Percentiles rank a stretch among this genome's conserved stretches.
phyloP scores from a whole-genome alignment of 805 yeast species.

The Starmerella asiatica region DNA sequence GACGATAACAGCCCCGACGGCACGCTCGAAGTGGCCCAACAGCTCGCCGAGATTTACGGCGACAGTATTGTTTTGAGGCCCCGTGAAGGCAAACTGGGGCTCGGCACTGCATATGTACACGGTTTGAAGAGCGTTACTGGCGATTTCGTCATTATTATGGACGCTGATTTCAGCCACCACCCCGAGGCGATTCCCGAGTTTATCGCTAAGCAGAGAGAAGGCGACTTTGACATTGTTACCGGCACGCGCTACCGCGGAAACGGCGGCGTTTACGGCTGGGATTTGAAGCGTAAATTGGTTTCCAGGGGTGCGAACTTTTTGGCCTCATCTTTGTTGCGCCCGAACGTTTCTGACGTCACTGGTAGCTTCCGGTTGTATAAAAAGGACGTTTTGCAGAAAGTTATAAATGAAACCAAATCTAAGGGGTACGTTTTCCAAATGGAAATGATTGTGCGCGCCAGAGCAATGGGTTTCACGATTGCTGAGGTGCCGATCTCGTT shows the following conservation, averaged over 20 bases:
- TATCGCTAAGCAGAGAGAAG: constrained; percentile 43
- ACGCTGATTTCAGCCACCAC: constrained; percentile 65
- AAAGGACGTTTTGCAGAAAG: constrained; percentile 50
- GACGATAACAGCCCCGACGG: constrained; percentile 77
- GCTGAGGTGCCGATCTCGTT: constrained; percentile 71
- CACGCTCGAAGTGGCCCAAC: constrained; percentile 41
- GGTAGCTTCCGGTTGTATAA: constrained; percentile 67
- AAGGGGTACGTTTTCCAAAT: constrained; percentile 77
- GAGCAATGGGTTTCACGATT: constrained; percentile 55
- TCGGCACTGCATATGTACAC: constrained; percentile 71
- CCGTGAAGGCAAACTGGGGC: constrained; percentile 63
- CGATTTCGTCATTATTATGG: constrained; percentile 66
- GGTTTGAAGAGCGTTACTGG: constrained; percentile 62
- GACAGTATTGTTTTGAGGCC: constrained; percentile 53
- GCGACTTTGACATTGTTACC: constrained; percentile 32
- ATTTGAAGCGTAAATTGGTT: constrained; percentile 60
- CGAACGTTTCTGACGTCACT: constrained; percentile 59
- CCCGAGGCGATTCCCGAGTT: constrained; percentile 69
- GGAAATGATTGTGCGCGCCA: constrained; percentile 80
- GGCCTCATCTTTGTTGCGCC: constrained; percentile 58
- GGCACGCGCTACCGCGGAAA: constrained; percentile 64
- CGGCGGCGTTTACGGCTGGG: constrained; percentile 81
- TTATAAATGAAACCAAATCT: constrained; percentile 53
- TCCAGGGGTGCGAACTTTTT: constrained; percentile 71
- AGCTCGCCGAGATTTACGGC: constrained; percentile 36